phyloP scores from a whole-genome alignment of 2,329 filamentous ascomycete genomes.

The Chaetoscypha palmicola region DNA sequence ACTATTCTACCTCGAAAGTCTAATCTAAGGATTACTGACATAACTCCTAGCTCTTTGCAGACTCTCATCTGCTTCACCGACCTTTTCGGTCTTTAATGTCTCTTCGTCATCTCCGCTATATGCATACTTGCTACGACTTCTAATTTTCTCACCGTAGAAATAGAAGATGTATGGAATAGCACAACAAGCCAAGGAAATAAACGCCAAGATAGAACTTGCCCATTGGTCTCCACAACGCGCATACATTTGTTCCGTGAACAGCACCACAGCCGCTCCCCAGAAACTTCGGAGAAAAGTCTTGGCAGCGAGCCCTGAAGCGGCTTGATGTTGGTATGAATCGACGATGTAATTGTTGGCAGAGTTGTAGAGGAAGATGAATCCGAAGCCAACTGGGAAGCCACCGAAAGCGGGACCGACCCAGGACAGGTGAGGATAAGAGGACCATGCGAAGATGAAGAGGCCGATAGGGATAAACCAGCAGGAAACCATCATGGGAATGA shows the following conservation, averaged over 20 bases:
- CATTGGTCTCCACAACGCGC: constrained; percentile 45
- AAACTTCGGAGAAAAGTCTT: constrained; percentile 75
- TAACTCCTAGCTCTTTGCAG: constrained; percentile 24
- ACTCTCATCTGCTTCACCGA: constrained; percentile 13
- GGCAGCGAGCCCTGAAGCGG: constrained; percentile 71
- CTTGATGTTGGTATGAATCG: constrained; percentile 64
- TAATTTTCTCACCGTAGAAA: constrained; percentile 65
- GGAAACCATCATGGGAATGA: constrained; percentile 75
- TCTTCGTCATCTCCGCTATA: constrained; percentile 54
- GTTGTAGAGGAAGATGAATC: constrained; percentile 61
- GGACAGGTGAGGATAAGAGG: constrained; percentile 47
- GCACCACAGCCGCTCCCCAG: constrained; percentile 70
- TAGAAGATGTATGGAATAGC: constrained; percentile 80
- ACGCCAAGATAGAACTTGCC: constrained; percentile 6
- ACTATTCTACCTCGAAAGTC: too few relatives aligned
- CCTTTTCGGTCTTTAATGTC: constrained; percentile 13
- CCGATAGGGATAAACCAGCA: constrained; percentile 67
- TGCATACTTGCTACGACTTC: constrained; percentile 63
- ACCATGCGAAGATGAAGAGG: constrained; percentile 63
- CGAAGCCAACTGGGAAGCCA: constrained; percentile 52
- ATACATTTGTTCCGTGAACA: constrained; percentile 70
- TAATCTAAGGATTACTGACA: constrained; percentile 22
- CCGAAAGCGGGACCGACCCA: constrained; percentile 54
- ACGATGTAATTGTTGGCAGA: constrained; percentile 52
- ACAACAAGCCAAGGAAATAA: constrained; percentile 48